These are phyloP conservation scores for Xylariaceae sp. DNA, from an alignment of 2,329 filamentous ascomycete species.

Conservation along the genomic window DNA sequence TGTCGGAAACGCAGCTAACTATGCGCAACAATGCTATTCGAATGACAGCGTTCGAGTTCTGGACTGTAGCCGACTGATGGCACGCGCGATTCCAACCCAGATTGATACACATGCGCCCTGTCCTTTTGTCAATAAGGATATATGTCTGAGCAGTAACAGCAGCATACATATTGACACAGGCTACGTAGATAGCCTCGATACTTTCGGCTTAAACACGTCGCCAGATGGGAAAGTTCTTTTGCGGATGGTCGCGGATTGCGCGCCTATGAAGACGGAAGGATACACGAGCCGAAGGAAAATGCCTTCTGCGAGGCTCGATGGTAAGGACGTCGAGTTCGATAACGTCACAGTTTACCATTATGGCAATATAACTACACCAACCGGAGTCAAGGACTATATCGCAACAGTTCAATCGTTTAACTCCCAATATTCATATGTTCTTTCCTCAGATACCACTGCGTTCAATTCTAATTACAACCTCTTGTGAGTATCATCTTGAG, in stretches of 20 bases:
- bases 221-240: not conserved
- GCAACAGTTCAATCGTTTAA: not conserved
- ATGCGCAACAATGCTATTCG: constrained; percentile 9
- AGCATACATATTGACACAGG: constrained; percentile 7
- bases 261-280: constrained; percentile 4
- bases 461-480: not conserved
- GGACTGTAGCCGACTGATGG: constrained; percentile 1
- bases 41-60: not conserved
- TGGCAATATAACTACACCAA: not conserved
- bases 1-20: constrained; percentile 8
- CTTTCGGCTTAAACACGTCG: constrained; percentile 7
- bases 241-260: constrained; percentile 3
- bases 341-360: not conserved
- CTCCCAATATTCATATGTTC: not conserved
- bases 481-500: not conserved
- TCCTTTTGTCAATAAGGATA: not conserved
- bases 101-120: not conserved
- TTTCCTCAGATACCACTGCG: not conserved
- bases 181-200: constrained; percentile 3
- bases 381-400: not conserved
- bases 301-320: too few species aligned
- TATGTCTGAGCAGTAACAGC: not conserved
- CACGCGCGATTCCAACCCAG: not conserved
- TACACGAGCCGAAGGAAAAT: not conserved
- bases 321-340: not conserved